Conservation (phyloP, 2,329 filamentous ascomycete genomes). For the Bipolaris victoriae region DNA sequence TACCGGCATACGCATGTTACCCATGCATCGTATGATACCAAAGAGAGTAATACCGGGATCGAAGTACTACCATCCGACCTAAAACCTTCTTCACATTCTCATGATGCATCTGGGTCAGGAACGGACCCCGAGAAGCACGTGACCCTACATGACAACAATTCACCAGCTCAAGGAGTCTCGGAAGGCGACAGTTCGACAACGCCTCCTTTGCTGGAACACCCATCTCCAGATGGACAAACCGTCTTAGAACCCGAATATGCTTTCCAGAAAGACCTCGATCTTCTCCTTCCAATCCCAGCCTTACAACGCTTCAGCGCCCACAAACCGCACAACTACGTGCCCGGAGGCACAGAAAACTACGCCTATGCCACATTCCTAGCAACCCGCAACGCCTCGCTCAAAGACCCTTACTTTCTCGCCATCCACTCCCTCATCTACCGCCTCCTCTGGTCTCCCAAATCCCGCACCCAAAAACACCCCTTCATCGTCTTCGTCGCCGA, state of each 20-base stretch:
- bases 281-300: conserved; percentile 27
- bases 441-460: conserved; percentile 39
- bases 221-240: neutral
- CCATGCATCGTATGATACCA: neutral
- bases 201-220: neutral
- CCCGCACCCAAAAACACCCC: conserved; percentile 33
- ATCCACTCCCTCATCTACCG: conserved; percentile 44
- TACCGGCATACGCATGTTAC: neutral
- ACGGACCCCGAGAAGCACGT: neutral
- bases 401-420: conserved; percentile 46
- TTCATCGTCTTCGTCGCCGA: conserved; percentile 46
- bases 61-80: conserved; percentile 9
- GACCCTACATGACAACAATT: neutral
- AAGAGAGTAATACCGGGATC: conserved; percentile 6
- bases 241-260: conserved; percentile 21
- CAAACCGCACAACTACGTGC: conserved; percentile 36
- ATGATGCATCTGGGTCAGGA: neutral
- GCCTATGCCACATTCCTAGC: conserved; percentile 45
- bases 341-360: conserved; percentile 22
- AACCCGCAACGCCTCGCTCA: conserved; percentile 37
- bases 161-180: neutral
- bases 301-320: conserved; percentile 22
- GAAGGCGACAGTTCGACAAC: neutral
- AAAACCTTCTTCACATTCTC: neutral
- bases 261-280: conserved; percentile 39